These are phyloP conservation scores for Sabuloglossum arenarium DNA, from an alignment of 495 filamentous ascomycete genomes.

Conservation along the genomic window DNA sequence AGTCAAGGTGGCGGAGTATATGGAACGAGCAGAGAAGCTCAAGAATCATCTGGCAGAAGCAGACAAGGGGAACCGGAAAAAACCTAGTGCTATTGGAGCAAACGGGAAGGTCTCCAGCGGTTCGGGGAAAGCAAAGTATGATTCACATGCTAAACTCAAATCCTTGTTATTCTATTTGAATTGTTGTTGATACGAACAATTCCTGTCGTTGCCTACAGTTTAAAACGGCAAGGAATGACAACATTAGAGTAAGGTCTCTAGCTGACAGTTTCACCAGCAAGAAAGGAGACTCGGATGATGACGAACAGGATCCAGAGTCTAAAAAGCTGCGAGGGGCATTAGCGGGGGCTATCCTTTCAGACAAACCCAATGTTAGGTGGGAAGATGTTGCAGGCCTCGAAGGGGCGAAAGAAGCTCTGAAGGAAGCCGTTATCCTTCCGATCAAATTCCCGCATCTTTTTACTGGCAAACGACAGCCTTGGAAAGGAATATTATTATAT, in stretches of 20 bases:
- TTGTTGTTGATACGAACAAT: background rate
- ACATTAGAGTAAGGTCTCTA: background rate
- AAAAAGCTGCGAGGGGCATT: conserved; percentile 88
- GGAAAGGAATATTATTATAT: conserved; percentile 95
- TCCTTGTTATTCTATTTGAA: background rate
- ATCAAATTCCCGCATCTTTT: conserved; percentile 98
- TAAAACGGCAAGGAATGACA: background rate
- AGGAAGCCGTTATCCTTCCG: conserved; percentile 90
- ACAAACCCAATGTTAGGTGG: conserved; percentile 91
- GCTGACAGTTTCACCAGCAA: conserved; percentile 2
- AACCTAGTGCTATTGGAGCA: conserved; percentile 61
- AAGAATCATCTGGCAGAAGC: conserved; percentile 67
- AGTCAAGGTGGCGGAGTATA: conserved; percentile 81
- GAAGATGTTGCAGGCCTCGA: conserved; percentile 97
- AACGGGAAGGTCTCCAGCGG: conserved; percentile 65
- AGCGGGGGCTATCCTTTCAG: conserved; percentile 76
- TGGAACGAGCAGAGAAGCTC: conserved; percentile 94
- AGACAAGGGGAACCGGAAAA: conserved; percentile 46
- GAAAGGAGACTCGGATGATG: conserved; percentile 33
- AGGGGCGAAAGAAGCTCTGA: conserved; percentile 85
- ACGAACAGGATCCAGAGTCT: conserved; percentile 62
- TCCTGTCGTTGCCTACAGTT: background rate
- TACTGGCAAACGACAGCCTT: conserved; percentile 88
- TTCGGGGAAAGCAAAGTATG: conserved; percentile 42
- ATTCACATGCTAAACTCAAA: background rate